Conservation (phyloP, 1,284 basidiomycete species). For the Rhodofomes roseus region DNA sequence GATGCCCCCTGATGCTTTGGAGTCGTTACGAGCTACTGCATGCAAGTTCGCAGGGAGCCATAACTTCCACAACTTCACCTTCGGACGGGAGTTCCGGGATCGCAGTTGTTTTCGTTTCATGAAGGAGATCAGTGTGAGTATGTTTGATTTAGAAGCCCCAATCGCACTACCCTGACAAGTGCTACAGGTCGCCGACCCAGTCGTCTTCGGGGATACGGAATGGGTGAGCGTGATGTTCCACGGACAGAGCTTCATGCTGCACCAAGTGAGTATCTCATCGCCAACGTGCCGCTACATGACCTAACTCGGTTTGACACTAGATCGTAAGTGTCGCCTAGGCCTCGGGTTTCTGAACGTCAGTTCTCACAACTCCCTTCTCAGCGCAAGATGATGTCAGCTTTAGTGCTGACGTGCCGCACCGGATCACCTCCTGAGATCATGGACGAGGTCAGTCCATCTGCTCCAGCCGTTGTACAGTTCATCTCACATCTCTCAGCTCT, state of each 20-base stretch:
- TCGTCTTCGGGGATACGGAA: constrained; percentile 86
- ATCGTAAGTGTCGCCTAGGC: constrained; percentile 22
- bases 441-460: constrained; percentile 46
- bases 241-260: constrained; percentile 98
- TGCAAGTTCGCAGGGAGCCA: constrained; percentile 77
- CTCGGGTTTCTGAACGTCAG: too few species aligned
- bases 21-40: constrained; percentile 52
- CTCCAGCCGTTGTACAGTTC: background rate
- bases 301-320: constrained; percentile 16
- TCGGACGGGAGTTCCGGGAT: constrained; percentile 84
- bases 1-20: constrained; percentile 49
- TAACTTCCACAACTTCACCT: constrained; percentile 98
- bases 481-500: constrained; percentile 34
- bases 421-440: constrained; percentile 72
- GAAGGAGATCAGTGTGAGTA: constrained; percentile 75
- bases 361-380: constrained; percentile 30
- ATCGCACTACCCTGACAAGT: background rate
- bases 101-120: constrained; percentile 80
- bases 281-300: background rate
- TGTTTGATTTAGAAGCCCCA: constrained; percentile 7
- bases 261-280: constrained; percentile 61
- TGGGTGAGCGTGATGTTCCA: constrained; percentile 95
- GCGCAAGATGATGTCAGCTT: constrained; percentile 96
- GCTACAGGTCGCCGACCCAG: constrained; percentile 69
- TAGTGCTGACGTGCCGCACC: constrained; percentile 79